A percentile compares a stretch with the other conserved stretches of the same genome.
phyloP scores from a whole-genome alignment of 371 early-diverging fungal genomes.

The Actinomortierella wolfii region DNA sequence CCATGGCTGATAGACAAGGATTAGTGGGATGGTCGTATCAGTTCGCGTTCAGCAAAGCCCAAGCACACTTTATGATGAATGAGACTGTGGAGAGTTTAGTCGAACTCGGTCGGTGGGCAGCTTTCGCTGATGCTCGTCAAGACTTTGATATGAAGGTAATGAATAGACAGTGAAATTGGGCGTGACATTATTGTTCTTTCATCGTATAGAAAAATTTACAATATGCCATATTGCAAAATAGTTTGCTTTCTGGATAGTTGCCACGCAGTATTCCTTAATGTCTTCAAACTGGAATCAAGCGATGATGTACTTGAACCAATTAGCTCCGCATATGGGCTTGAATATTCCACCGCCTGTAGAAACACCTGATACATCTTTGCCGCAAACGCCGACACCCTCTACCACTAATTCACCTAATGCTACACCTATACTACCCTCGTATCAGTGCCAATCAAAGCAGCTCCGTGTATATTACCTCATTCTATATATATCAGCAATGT shows the following conservation, averaged over 20 bases:
- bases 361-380: no score
- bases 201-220: no score
- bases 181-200: no score
- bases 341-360: not conserved
- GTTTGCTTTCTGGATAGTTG: slow-evolving; percentile 44
- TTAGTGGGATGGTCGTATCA: slow-evolving; percentile 36
- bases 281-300: slow-evolving; percentile 36
- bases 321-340: slow-evolving; percentile 25
- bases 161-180: no score
- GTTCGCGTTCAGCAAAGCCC: slow-evolving; percentile 27
- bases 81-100: slow-evolving; percentile 31
- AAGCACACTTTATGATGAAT: slow-evolving; percentile 23
- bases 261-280: slow-evolving; percentile 40
- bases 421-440: not conserved
- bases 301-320: slow-evolving; percentile 16
- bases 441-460: slow-evolving; percentile 26
- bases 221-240: no score
- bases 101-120: slow-evolving; percentile 23
- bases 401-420: slow-evolving; percentile 1
- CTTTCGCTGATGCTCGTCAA: slow-evolving; percentile 21
- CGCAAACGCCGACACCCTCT: not conserved
- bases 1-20: slow-evolving; percentile 21
- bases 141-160: slow-evolving; percentile 39
- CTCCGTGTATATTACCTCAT: slow-evolving; percentile 34
- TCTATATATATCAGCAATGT: slow-evolving; percentile 35